Base-by-base conservation (phyloP, 441 rosid genomes). In the Erysimum cheiri region DNA sequence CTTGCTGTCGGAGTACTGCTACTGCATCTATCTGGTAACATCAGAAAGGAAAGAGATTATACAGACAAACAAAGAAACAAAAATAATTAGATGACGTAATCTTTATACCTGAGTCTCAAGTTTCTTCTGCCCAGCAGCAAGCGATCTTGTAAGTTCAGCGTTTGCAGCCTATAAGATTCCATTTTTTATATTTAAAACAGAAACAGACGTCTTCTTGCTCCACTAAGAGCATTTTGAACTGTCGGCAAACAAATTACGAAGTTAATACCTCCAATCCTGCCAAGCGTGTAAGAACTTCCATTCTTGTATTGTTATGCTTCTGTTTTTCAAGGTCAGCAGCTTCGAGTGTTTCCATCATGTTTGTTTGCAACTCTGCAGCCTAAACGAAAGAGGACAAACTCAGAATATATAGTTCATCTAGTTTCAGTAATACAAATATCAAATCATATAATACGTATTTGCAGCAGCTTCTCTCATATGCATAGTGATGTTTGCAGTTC, bases 231-330 rank as follows among this genome's bases (percentile, higher is more conserved):
- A 43, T 28, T 67, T 56, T 48, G 26, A 59, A 52, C 31, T 1
- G 13, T 63, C 39, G 8, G 52, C 33, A 69, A 39, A 49, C 62
- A 66, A 77, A 37, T n/a, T 77, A 35, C 14, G 39, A 52, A 69
- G 54, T 31, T 64, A 69, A 60, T 80, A 94, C 99, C 97, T 94
- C 98, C 64, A 92, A 84, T 80, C 83, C 88, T 52, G 91, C 90
- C 81, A 92, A 76, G 56, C 85, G 85, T 50, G 87, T 33, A 66
- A 91, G 84, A 60, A 85, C 96, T 81, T 91, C 97, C 93, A 88
- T 94, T 83, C 97, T 88, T 64, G 98, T 94, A 70, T 87, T 89
- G 62, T 91, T 94, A 82, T 94, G 98, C 71, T 92, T 94, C 85
- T 85, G 91, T 81, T 91, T 91, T 81, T 94, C 97, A 73, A 86